These are phyloP conservation scores for Phytophthora fragariae DNA, from an alignment of 352 stramenopile species.

Conservation along the genomic window DNA sequence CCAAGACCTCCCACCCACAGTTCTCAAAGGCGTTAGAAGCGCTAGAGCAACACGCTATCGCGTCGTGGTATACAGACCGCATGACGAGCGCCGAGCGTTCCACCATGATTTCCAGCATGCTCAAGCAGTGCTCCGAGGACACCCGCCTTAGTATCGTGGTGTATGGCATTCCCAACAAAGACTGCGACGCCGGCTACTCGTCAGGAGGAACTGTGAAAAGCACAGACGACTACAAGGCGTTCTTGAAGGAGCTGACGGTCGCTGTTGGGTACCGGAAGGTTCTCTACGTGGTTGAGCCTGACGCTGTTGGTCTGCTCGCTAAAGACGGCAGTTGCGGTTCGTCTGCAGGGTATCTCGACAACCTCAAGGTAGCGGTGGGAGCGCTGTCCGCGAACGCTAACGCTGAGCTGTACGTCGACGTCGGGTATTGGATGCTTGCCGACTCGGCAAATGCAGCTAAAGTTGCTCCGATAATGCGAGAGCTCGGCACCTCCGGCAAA, in stretches of 20 bases:
- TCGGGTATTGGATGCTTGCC: slow-evolving; percentile 65
- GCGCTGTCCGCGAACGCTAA: slow-evolving; percentile 56
- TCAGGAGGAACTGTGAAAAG: slow-evolving; percentile 39
- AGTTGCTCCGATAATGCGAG: slow-evolving; percentile 49
- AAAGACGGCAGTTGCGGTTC: slow-evolving; percentile 49
- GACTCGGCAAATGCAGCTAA: slow-evolving; percentile 32
- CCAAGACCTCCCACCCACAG: slow-evolving; percentile 46
- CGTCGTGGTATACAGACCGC: slow-evolving; percentile 65
- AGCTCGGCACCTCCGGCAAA: slow-evolving; percentile 39
- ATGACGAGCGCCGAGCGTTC: slow-evolving; percentile 27
- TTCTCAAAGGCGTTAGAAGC: slow-evolving; percentile 42
- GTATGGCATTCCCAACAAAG: slow-evolving; percentile 71
- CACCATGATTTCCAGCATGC: slow-evolving; percentile 36
- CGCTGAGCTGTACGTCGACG: slow-evolving; percentile 65
- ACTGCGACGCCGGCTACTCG: slow-evolving; percentile 59
- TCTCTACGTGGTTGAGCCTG: slow-evolving; percentile 68
- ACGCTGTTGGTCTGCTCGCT: slow-evolving; percentile 55
- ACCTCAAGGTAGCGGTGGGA: slow-evolving; percentile 54
- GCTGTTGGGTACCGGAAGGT: slow-evolving; percentile 56
- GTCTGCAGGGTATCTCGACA: slow-evolving; percentile 52
- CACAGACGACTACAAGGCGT: slow-evolving; percentile 48
- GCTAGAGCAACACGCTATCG: slow-evolving; percentile 50
- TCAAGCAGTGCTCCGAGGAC: slow-evolving; percentile 39
- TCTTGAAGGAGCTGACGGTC: slow-evolving; percentile 48
- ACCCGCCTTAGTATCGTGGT: slow-evolving; percentile 59